Evolutionary conservation across 441 rosid genomes (phyloP).

Genomic region (Jatropha podagrica): DNA sequence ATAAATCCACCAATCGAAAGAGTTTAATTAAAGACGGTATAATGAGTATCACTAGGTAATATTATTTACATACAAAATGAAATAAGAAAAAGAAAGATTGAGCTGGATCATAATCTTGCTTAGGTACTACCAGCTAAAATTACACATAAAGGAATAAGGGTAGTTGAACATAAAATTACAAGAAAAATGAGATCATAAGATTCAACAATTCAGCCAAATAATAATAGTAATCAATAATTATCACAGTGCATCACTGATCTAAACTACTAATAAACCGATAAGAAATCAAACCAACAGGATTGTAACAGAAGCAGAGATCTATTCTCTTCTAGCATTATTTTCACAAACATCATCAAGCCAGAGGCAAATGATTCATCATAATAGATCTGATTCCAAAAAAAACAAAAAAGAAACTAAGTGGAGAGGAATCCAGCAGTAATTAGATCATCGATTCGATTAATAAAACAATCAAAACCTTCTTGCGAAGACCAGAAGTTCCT

Average conservation of each 20-base stretch:
- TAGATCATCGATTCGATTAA: background rate
- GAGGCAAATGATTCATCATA: background rate
- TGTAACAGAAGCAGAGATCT: background rate
- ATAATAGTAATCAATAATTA: background rate
- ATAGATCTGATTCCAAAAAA: constrained; percentile 5
- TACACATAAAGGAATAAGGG: too few species aligned
- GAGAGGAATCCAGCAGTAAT: background rate
- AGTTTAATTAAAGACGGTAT: background rate
- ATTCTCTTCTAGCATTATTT: background rate
- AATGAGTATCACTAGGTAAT: background rate
- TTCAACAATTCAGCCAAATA: background rate
- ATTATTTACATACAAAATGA: background rate
- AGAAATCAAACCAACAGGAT: background rate
- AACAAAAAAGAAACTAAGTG: background rate
- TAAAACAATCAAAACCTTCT: constrained; percentile 56
- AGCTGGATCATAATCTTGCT: background rate
- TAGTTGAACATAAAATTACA: background rate
- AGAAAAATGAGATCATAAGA: background rate
- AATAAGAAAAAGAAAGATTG: background rate
- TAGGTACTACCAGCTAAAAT: background rate
- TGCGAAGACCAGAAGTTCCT: constrained; percentile 98
- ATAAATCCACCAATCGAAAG: background rate
- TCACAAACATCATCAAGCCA: background rate
- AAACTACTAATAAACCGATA: background rate
- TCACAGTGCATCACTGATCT: constrained; percentile 4